Conservation (phyloP, 2,329 filamentous ascomycete species). For the Fusarium piperis region DNA sequence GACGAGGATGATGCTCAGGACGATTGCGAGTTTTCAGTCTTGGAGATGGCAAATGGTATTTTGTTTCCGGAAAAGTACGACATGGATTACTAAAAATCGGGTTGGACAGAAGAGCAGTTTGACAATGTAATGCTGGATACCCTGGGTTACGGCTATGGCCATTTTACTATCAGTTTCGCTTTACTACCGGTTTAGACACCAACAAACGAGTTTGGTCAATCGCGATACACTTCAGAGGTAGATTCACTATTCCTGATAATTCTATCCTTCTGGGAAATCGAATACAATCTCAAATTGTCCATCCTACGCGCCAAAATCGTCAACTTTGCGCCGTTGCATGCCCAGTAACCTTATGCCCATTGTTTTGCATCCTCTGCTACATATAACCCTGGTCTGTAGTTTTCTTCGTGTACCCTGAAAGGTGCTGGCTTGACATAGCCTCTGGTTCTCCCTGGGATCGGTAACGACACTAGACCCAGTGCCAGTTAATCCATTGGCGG, state of each 20-base stretch:
- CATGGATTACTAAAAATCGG: constrained; percentile 11
- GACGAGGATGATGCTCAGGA: constrained; percentile 49
- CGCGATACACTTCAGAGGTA: neutral
- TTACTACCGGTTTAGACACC: neutral
- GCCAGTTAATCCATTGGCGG: neutral
- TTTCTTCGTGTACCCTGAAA: constrained; percentile 21
- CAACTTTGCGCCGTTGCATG: constrained; percentile 31
- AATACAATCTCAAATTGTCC: constrained; percentile 31
- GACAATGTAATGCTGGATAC: neutral
- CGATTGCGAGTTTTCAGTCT: constrained; percentile 47
- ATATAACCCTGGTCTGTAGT: constrained; percentile 1
- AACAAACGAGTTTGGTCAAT: neutral
- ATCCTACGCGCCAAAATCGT: constrained; percentile 18
- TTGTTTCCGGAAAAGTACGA: constrained; percentile 54
- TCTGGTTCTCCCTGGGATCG: neutral
- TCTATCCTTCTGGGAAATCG: constrained; percentile 21
- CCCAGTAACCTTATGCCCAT: constrained; percentile 15
- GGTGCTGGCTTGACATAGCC: constrained; percentile 9
- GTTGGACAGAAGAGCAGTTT: neutral
- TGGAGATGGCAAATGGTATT: constrained; percentile 53
- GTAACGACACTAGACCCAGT: neutral
- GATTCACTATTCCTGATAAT: constrained; percentile 10
- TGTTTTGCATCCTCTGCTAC: constrained; percentile 28
- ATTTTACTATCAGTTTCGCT: neutral
- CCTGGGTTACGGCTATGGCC: neutral